Conservation (phyloP, 192 early-diverging fungal genomes). For the Coemansia sp. region DNA sequence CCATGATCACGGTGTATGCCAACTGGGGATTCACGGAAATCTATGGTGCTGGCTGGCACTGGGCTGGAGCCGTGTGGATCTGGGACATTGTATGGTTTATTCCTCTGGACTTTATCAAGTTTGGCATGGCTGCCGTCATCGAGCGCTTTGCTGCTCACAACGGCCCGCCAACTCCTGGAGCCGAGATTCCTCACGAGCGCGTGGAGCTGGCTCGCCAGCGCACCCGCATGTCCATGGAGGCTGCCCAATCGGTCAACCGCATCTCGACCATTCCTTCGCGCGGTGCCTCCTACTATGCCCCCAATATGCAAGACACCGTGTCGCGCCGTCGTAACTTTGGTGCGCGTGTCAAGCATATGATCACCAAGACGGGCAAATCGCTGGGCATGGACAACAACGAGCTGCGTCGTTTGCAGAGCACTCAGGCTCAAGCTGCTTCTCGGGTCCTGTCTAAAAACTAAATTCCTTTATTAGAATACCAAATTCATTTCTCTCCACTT, state of each 20-base stretch:
- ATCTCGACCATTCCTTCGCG: constrained; percentile 61
- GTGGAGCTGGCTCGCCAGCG: constrained; percentile 56
- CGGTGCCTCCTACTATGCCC: constrained; percentile 61
- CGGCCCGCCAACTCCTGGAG: constrained; percentile 34
- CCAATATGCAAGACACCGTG: constrained; percentile 55
- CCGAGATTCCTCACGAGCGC: constrained; percentile 29
- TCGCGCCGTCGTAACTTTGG: constrained; percentile 58
- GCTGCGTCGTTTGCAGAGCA: constrained; percentile 70
- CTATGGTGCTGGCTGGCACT: constrained; percentile 69
- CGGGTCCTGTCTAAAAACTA: constrained; percentile 42
- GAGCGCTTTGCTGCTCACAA: constrained; percentile 52
- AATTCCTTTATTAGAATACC: no score
- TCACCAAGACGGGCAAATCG: constrained; percentile 57
- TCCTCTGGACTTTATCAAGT: constrained; percentile 77
- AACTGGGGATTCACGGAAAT: constrained; percentile 77
- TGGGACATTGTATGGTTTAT: constrained; percentile 79
- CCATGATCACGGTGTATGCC: constrained; percentile 81
- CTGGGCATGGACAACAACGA: constrained; percentile 62
- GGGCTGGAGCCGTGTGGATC: constrained; percentile 74
- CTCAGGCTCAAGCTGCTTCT: constrained; percentile 63
- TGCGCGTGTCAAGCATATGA: constrained; percentile 44
- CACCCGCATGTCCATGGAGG: constrained; percentile 54
- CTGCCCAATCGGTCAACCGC: constrained; percentile 57
- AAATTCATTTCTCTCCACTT: background rate
- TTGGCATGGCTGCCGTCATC: constrained; percentile 61